Conservation (phyloP, 176 grass and related monocot genomes). For the Oryza punctata region DNA sequence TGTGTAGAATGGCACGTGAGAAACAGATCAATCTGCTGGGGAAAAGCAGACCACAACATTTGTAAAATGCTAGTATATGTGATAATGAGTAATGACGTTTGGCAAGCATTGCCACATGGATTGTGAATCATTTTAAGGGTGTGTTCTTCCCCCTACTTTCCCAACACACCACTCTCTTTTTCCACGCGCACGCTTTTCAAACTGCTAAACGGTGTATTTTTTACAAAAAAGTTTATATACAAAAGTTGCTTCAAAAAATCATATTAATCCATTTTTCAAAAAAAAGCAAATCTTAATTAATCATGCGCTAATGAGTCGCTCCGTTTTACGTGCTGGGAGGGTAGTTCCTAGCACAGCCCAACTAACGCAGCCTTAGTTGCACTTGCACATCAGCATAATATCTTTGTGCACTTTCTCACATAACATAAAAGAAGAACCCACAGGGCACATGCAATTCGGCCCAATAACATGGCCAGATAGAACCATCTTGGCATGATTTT, state of each 20-base stretch:
- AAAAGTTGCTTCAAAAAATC: no score
- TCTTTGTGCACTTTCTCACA: not conserved
- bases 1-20: conserved; percentile 21
- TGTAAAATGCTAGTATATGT: conserved; percentile 17
- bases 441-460: not conserved
- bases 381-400: conserved; percentile 1
- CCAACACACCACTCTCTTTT: no score
- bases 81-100: not conserved
- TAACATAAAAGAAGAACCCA: not conserved
- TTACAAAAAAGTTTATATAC: no score
- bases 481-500: not conserved
- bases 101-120: not conserved
- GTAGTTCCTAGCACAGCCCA: no score
- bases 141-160: no score
- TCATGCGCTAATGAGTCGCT: no score
- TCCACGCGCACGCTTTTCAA: no score
- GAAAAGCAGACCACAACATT: not conserved
- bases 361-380: no score
- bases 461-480: not conserved
- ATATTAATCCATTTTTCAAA: no score
- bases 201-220: no score
- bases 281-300: no score
- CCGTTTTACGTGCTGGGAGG: no score
- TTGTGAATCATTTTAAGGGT: conserved; percentile 26
- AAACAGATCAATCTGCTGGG: not conserved